Evolutionary conservation across 306 rosid genomes (phyloP).

Genomic region (Rosa lucieae): DNA sequence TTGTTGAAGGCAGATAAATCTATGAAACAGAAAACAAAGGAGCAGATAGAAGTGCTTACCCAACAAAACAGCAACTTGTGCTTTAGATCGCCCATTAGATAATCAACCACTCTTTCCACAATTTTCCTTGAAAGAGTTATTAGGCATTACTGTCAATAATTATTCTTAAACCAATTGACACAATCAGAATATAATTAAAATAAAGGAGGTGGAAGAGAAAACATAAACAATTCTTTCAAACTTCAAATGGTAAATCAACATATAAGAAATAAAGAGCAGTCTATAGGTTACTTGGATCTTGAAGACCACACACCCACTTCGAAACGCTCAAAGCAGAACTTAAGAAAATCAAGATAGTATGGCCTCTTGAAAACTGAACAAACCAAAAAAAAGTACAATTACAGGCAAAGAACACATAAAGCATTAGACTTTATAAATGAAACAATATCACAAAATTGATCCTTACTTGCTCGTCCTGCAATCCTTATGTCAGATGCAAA

Average conservation of each 20-base stretch:
- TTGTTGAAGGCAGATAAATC: constrained; percentile 1
- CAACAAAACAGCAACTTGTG: constrained; percentile 71
- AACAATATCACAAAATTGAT: constrained; percentile 13
- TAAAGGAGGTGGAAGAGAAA: background rate
- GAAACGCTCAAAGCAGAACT: constrained; percentile 84
- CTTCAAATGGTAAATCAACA: background rate
- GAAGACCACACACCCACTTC: constrained; percentile 95
- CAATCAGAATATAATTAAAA: background rate
- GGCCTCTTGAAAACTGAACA: constrained; percentile 88
- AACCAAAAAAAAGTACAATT: constrained; percentile 24
- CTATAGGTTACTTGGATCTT: constrained; percentile 55
- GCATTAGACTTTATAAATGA: constrained; percentile 2
- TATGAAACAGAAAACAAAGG: background rate
- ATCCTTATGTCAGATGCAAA: constrained; percentile 51
- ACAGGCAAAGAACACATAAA: constrained; percentile 10
- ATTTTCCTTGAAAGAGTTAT: constrained; percentile 54
- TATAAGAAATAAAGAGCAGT: constrained; percentile 16
- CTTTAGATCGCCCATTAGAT: constrained; percentile 67
- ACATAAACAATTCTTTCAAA: background rate
- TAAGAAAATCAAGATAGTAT: constrained; percentile 62
- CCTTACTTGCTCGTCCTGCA: constrained; percentile 53
- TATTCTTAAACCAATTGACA: background rate
- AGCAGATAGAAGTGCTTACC: constrained; percentile 47
- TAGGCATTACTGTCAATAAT: constrained; percentile 17
- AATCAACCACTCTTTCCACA: constrained; percentile 33